These are phyloP conservation scores for Tolypocladium tundrense DNA, from an alignment of 2,329 filamentous ascomycete species.

Conservation along the genomic window DNA sequence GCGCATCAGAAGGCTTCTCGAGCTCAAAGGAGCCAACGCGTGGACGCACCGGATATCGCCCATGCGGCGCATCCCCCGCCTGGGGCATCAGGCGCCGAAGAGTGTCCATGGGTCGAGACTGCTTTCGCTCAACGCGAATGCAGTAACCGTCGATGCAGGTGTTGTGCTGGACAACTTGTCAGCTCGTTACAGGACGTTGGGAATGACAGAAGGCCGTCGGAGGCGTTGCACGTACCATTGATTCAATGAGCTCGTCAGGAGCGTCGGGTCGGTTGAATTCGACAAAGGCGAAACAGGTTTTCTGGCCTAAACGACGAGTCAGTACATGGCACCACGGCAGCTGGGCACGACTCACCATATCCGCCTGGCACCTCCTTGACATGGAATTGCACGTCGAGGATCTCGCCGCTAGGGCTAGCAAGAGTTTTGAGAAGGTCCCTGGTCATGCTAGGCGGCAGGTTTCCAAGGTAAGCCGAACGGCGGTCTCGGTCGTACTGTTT, in stretches of 20 bases:
- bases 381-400: constrained; percentile 18
- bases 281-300: constrained; percentile 24
- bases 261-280: constrained; percentile 27
- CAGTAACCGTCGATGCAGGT: constrained; percentile 17
- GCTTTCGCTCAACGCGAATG: constrained; percentile 29
- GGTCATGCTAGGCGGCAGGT: constrained; percentile 26
- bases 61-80: not conserved
- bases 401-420: constrained; percentile 25
- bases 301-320: constrained; percentile 4
- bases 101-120: constrained; percentile 11
- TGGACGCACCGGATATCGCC: not conserved
- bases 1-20: not conserved
- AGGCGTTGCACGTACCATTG: constrained; percentile 21
- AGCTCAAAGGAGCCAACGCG: constrained; percentile 4
- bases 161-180: constrained; percentile 18
- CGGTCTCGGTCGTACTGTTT: constrained; percentile 31
- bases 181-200: not conserved
- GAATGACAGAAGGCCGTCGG: not conserved
- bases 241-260: constrained; percentile 24
- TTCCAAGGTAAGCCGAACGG: constrained; percentile 37
- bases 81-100: constrained; percentile 5
- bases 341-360: constrained; percentile 4
- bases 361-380: constrained; percentile 11
- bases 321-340: not conserved
- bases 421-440: constrained; percentile 25